Percentiles rank a stretch among this genome's conserved stretches.
These are phyloP conservation scores for Thermochaetoides dissita DNA, from an alignment of 2,329 filamentous ascomycete species.

Conservation along the genomic window DNA sequence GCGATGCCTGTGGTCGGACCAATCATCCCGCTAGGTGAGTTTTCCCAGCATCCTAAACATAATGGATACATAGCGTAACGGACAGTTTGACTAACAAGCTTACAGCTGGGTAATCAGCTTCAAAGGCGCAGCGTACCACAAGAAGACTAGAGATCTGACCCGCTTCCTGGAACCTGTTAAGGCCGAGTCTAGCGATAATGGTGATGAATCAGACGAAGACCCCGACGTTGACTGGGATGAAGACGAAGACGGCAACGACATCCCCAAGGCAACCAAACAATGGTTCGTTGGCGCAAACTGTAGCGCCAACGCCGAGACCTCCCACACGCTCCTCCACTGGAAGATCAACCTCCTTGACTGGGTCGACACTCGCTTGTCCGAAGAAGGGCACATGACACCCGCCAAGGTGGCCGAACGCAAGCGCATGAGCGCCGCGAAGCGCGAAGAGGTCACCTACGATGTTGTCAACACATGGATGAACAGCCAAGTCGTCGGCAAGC, in stretches of 20 bases:
- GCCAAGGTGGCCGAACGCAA: slow-evolving; percentile 45
- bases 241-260: slow-evolving; percentile 26
- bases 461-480: slow-evolving; percentile 52
- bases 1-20: slow-evolving; percentile 57
- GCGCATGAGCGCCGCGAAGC: slow-evolving; percentile 44
- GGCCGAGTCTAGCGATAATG: background rate
- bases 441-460: slow-evolving; percentile 44
- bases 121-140: slow-evolving; percentile 50
- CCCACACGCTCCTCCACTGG: slow-evolving; percentile 65
- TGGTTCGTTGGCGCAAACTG: slow-evolving; percentile 28
- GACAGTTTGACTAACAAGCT: background rate
- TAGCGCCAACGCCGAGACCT: slow-evolving; percentile 45
- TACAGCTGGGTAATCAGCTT: slow-evolving; percentile 33
- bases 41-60: background rate
- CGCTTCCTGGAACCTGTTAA: slow-evolving; percentile 46
- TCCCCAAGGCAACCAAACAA: slow-evolving; percentile 23
- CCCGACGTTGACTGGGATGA: slow-evolving; percentile 15
- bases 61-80: background rate
- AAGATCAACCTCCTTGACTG: slow-evolving; percentile 58
- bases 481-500: slow-evolving; percentile 40
- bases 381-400: slow-evolving; percentile 42
- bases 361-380: slow-evolving; percentile 48
- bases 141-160: slow-evolving; percentile 24
- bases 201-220: background rate
- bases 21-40: slow-evolving; percentile 53